These are phyloP conservation scores for Kwoniella shivajii DNA, from an alignment of 1,284 basidiomycete species.

Conservation along the genomic window DNA sequence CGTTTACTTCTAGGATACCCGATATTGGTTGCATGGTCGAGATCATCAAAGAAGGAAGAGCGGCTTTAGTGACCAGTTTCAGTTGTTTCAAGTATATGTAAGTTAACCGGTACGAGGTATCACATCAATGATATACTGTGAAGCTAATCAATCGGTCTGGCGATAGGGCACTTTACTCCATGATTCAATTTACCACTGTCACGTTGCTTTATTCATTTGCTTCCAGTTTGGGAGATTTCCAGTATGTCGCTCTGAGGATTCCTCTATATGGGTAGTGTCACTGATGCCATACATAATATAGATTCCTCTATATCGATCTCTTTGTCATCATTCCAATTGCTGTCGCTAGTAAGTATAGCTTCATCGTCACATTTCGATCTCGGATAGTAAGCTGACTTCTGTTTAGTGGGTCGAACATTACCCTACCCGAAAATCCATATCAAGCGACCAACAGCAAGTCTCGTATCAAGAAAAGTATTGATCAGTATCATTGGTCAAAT, in stretches of 20 bases:
- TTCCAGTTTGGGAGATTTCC: constrained; percentile 93
- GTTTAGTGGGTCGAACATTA: constrained; percentile 85
- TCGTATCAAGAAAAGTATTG: constrained; percentile 95
- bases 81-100: constrained; percentile 99
- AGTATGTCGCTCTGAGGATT: constrained; percentile 57
- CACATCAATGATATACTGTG: no score
- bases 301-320: constrained; percentile 90
- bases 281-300: constrained; percentile 1
- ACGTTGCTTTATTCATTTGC: constrained; percentile 95
- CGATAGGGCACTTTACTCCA: constrained; percentile 55
- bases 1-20: constrained; percentile 90
- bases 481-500: constrained; percentile 93
- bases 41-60: constrained; percentile 92
- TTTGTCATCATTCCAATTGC: constrained; percentile 97
- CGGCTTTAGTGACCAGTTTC: constrained; percentile 95
- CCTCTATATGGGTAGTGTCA: background rate
- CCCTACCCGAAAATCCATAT: constrained; percentile 84
- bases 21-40: constrained; percentile 97
- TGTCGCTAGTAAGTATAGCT: constrained; percentile 73
- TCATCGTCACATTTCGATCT: background rate
- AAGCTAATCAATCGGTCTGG: no score
- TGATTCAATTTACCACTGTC: constrained; percentile 66
- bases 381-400: background rate
- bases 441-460: constrained; percentile 91
- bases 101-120: constrained; percentile 58